Base-by-base conservation (phyloP, 441 rosid genomes). In the Erodium chrysanthum region DNA sequence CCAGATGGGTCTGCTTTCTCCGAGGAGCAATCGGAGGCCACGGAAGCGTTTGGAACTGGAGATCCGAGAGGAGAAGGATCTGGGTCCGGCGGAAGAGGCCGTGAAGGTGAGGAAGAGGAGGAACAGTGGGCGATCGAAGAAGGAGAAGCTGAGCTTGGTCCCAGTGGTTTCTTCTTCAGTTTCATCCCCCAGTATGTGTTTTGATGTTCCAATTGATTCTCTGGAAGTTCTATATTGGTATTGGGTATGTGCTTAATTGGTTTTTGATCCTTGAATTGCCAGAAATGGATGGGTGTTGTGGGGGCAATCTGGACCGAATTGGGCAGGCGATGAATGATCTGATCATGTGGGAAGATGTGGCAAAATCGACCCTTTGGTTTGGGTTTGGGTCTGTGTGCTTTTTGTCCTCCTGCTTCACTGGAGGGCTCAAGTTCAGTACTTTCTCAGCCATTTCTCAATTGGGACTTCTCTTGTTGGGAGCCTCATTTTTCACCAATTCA, bases 311-410 rank as follows among this genome's bases (percentile, higher is more conserved):
- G 64, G 89, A 89, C 66, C 66, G 75, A 71, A 73, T 93, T 5
- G 85, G 84, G 20, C 85, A 81, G 74, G 69, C 76, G 40, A 50
- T 91, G n/a, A 65, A 44, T 66, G 93, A 91, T 73, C 65, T 93
- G 77, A 71, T 88, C 17, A 83, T 86, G 93, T 93, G 98, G 98
- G 86, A 78, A 73, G 96, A 93, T 75, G 82, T 75, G 65, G 90
- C 97, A 4, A 93, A 86, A 70, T 89, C 97, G 42, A 89, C 86
- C 23, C 86, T 93, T 66, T 93, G 96, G 95, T 91, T 91, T 69
- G 98, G 97, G 17, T 69, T 93, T 9, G 96, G 98, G 25, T 89
- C 86, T 73, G 44, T 91, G n/a, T 83, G 84, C 71, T 84, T 88
- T 88, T 63, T 91, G 9, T 88, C 96, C 64, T 88, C 96, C 78